These are phyloP conservation scores for Malania oleifera DNA, from an alignment of 164 flowering plant genomes.

Conservation along the genomic window DNA sequence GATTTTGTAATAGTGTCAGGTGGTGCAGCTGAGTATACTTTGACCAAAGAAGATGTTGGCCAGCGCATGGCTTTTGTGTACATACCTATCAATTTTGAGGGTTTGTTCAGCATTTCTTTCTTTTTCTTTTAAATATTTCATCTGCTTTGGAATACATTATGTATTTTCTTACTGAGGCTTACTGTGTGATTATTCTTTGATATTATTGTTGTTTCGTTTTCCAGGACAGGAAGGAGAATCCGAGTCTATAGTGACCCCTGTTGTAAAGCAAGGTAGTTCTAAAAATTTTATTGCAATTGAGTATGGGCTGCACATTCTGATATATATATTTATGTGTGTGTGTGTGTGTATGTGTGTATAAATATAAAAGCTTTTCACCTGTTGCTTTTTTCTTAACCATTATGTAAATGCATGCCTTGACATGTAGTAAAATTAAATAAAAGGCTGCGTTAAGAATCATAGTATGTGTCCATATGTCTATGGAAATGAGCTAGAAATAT, in stretches of 20 bases:
- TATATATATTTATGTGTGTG: no score
- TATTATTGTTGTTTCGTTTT: slow-evolving; percentile 9
- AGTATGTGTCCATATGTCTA: no score
- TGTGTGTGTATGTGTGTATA: no score
- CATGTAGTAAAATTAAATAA: no score
- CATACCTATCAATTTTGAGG: slow-evolving; percentile 88
- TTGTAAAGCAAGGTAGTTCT: slow-evolving; percentile 65
- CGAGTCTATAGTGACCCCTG: slow-evolving; percentile 43
- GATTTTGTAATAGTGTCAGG: slow-evolving; percentile 45
- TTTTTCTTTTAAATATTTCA: no score
- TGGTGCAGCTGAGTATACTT: slow-evolving; percentile 72
- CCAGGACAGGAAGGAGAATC: slow-evolving; percentile 93
- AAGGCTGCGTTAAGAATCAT: no score
- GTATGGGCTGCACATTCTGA: background rate
- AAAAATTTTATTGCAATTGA: background rate
- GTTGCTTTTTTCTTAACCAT: no score
- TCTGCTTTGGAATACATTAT: background rate
- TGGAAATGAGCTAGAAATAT: no score
- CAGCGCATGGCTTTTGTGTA: slow-evolving; percentile 63
- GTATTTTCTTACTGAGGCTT: slow-evolving; percentile 2
- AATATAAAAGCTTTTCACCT: no score
- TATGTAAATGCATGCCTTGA: no score
- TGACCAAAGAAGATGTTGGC: slow-evolving; percentile 87
- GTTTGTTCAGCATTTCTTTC: slow-evolving; percentile 26
- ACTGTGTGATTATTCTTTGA: background rate